Percentiles rank a stretch among this genome's conserved stretches.
These are phyloP conservation scores for Peterozyma toletana DNA, from an alignment of 805 yeast species.

Conservation along the genomic window DNA sequence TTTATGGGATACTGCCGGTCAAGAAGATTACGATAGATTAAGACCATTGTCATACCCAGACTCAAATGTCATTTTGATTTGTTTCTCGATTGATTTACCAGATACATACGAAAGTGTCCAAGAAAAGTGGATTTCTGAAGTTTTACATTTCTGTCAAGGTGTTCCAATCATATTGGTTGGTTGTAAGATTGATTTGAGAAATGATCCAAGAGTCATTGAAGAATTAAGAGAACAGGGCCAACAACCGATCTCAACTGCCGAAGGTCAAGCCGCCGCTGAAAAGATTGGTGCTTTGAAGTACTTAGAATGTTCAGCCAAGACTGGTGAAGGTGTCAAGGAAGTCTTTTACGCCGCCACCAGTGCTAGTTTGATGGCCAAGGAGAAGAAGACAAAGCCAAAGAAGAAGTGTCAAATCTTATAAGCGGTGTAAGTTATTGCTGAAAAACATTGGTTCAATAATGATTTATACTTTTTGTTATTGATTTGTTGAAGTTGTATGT, in stretches of 20 bases:
- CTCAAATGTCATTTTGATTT: slow-evolving; percentile 83
- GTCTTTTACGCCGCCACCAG: slow-evolving; percentile 91
- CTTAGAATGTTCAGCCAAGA: slow-evolving; percentile 88
- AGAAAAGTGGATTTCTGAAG: slow-evolving; percentile 95
- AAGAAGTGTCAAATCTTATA: slow-evolving; percentile 69
- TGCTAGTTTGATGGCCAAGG: slow-evolving; percentile 73
- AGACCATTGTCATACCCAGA: slow-evolving; percentile 91
- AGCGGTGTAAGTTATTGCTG: slow-evolving; percentile 7
- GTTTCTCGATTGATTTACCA: slow-evolving; percentile 87
- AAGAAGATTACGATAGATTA: slow-evolving; percentile 92
- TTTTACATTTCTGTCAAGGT: slow-evolving; percentile 88
- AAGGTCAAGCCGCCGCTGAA: slow-evolving; percentile 82
- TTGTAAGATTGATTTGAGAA: slow-evolving; percentile 84
- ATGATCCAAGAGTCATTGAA: slow-evolving; percentile 72
- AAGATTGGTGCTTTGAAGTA: slow-evolving; percentile 84
- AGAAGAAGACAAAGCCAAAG: slow-evolving; percentile 48
- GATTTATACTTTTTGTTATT: background rate
- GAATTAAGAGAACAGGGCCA: slow-evolving; percentile 67
- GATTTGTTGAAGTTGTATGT: background rate
- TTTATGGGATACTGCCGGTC: slow-evolving; percentile 98
- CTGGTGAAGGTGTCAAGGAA: slow-evolving; percentile 87
- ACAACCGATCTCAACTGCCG: slow-evolving; percentile 73
- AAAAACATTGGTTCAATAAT: background rate
- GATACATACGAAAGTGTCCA: slow-evolving; percentile 90
- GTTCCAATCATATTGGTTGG: slow-evolving; percentile 91